phyloP scores from a whole-genome alignment of 2,329 filamentous ascomycete genomes.

The Pyricularia grisea region DNA sequence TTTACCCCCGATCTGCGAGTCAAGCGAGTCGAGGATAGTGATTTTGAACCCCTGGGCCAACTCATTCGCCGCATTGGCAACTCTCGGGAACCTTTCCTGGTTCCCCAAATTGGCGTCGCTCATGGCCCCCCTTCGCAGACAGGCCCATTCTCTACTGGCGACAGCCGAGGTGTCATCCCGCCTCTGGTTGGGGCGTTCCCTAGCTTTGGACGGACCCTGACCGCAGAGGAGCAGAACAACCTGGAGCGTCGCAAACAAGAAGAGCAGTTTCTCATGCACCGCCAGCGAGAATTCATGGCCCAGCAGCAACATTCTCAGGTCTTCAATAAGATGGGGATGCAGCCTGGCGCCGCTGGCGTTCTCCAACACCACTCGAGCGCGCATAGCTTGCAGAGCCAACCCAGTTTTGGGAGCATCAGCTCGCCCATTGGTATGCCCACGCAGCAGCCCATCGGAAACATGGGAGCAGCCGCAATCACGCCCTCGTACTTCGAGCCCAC shows the following conservation, averaged over 20 bases:
- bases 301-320: constrained; percentile 57
- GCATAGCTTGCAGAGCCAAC: constrained; percentile 93
- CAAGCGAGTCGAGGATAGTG: constrained; percentile 85
- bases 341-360: constrained; percentile 32
- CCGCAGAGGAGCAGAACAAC: constrained; percentile 96
- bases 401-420: constrained; percentile 89
- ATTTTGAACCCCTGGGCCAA: constrained; percentile 92
- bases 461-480: constrained; percentile 25
- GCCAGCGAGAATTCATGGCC: constrained; percentile 86
- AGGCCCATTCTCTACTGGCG: constrained; percentile 36
- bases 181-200: constrained; percentile 92
- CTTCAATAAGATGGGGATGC: constrained; percentile 63
- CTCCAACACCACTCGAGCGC: constrained; percentile 92
- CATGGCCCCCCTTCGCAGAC: constrained; percentile 63
- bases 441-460: constrained; percentile 43
- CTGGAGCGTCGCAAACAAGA: constrained; percentile 94
- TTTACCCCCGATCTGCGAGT: constrained; percentile 92
- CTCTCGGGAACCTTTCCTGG: constrained; percentile 92
- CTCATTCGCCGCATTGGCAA: constrained; percentile 94
- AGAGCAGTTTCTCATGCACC: constrained; percentile 93
- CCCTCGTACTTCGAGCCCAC: constrained; percentile 4
- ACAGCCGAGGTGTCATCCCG: constrained; percentile 60
- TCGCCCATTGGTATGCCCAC: constrained; percentile 61
- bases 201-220: constrained; percentile 91
- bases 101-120: constrained; percentile 91